These are phyloP conservation scores for Aspergillus bombycis DNA, from an alignment of 2,329 filamentous ascomycete genomes.

Conservation along the genomic window DNA sequence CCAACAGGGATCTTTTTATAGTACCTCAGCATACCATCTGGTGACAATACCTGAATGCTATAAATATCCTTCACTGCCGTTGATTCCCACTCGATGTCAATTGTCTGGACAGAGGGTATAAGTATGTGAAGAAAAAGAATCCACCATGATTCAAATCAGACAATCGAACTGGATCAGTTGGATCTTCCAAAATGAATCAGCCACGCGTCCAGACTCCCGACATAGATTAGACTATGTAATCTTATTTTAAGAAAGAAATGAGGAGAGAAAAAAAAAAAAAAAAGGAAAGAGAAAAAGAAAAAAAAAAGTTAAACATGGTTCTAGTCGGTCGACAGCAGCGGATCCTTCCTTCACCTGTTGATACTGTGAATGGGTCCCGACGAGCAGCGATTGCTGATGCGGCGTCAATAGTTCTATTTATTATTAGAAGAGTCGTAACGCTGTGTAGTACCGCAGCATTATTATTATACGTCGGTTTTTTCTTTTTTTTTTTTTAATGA, in stretches of 20 bases:
- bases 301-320: background rate
- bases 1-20: constrained; percentile 13
- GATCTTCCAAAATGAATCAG: background rate
- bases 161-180: background rate
- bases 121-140: background rate
- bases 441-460: constrained; percentile 3
- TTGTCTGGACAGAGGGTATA: background rate
- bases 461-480: background rate
- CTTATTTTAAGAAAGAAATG: background rate
- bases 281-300: background rate
- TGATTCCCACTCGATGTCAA: background rate
- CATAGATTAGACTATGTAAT: background rate
- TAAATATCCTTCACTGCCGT: constrained; percentile 5
- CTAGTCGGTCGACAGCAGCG: background rate
- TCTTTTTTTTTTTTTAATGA: too few species aligned
- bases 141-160: constrained; percentile 4
- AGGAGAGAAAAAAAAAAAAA: background rate
- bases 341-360: background rate
- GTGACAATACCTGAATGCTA: constrained; percentile 6
- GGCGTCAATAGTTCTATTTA: constrained; percentile 17
- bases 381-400: constrained; percentile 9
- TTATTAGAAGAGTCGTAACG: constrained; percentile 9
- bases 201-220: constrained; percentile 1
- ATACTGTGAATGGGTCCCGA: constrained; percentile 1
- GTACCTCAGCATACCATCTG: background rate